phyloP scores from a whole-genome alignment of 495 filamentous ascomycete genomes.

The Aspergillus sclerotiicarbonarius region DNA sequence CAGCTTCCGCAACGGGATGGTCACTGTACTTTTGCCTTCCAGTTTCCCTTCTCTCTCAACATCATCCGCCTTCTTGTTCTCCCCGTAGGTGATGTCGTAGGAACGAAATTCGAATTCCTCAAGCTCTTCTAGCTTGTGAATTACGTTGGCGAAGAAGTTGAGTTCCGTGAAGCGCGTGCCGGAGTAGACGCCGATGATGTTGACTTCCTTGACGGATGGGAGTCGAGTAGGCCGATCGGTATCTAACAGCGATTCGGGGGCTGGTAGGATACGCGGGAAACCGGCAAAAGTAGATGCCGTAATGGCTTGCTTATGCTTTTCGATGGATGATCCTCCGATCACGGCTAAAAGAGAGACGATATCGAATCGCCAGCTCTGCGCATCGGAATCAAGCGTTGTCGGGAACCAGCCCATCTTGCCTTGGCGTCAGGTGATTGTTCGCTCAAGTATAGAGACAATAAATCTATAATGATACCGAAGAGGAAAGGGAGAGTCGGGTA shows the following conservation, averaged over 20 bases:
- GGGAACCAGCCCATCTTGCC: slow-evolving; percentile 21
- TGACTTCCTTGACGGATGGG: slow-evolving; percentile 48
- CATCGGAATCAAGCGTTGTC: slow-evolving; percentile 6
- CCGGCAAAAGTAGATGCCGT: slow-evolving; percentile 55
- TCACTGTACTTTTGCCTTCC: slow-evolving; percentile 15
- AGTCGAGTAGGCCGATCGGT: slow-evolving; percentile 56
- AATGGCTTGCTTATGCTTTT: slow-evolving; percentile 54
- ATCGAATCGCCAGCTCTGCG: slow-evolving; percentile 41
- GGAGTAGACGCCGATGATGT: slow-evolving; percentile 56
- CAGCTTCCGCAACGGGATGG: slow-evolving; percentile 43
- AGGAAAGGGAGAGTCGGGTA: not conserved
- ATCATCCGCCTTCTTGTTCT: not conserved
- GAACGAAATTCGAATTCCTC: slow-evolving; percentile 18
- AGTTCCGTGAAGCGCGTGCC: slow-evolving; percentile 53
- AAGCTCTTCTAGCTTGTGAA: slow-evolving; percentile 53
- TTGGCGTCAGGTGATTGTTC: not conserved
- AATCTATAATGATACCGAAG: not conserved
- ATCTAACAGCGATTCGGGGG: slow-evolving; percentile 62
- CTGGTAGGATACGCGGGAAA: slow-evolving; percentile 64
- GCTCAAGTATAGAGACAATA: not conserved
- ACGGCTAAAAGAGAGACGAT: slow-evolving; percentile 63
- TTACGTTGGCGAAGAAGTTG: slow-evolving; percentile 61
- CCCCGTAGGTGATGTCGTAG: slow-evolving; percentile 11
- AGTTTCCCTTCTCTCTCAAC: not conserved
- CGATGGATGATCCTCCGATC: slow-evolving; percentile 59